These are phyloP conservation scores for Hortiboletus campestris DNA, from an alignment of 768 basidiomycete genomes.

Conservation along the genomic window DNA sequence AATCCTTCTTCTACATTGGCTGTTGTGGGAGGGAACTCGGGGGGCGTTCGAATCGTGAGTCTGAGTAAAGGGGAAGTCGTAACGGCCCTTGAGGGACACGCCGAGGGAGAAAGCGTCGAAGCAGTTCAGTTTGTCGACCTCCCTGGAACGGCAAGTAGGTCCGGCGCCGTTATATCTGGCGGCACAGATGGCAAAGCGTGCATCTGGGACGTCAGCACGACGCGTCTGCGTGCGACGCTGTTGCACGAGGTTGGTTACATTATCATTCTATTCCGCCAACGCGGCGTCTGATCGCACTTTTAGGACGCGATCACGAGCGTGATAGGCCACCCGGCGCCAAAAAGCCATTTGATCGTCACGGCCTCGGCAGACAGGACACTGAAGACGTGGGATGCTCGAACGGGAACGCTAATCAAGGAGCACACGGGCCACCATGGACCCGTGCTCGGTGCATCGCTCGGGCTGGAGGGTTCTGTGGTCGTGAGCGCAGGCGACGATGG, in stretches of 20 bases:
- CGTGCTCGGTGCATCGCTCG: conserved; percentile 73
- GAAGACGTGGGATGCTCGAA: conserved; percentile 91
- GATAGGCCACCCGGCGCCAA: conserved; percentile 69
- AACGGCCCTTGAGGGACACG: conserved; percentile 75
- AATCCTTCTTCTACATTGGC: conserved; percentile 88
- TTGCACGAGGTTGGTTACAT: conserved; percentile 66
- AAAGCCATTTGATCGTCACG: conserved; percentile 76
- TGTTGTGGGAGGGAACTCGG: conserved; percentile 83
- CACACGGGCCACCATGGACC: conserved; percentile 83
- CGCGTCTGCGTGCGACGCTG: conserved; percentile 77
- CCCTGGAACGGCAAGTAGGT: conserved; percentile 49
- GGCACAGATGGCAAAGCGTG: conserved; percentile 93
- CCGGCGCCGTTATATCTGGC: conserved; percentile 71
- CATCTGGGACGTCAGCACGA: conserved; percentile 91
- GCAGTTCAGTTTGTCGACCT: conserved; percentile 82
- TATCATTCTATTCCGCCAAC: too few relatives aligned
- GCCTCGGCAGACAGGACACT: conserved; percentile 85
- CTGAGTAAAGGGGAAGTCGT: conserved; percentile 85
- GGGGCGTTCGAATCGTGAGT: conserved; percentile 84
- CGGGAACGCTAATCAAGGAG: conserved; percentile 70
- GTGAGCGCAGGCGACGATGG: conserved; percentile 93
- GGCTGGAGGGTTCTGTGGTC: conserved; percentile 65
- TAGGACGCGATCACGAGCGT: conserved; percentile 89
- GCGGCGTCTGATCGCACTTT: conserved; percentile 6
- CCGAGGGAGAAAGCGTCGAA: conserved; percentile 86